Evolutionary conservation across 129 eudicot genomes (phyloP).

Genomic region (Tagetes erecta): DNA sequence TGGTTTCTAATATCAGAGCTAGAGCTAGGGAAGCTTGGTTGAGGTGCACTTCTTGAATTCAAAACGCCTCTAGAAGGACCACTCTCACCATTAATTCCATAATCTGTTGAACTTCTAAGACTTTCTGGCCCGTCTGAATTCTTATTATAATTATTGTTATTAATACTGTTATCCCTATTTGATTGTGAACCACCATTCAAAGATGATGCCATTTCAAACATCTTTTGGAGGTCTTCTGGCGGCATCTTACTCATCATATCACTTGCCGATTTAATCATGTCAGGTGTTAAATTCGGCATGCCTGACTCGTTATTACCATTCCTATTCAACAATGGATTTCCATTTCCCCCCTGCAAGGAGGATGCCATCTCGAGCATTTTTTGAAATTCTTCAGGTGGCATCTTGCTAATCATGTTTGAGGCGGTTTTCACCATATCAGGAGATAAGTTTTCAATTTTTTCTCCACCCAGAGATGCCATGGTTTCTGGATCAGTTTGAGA

Average conservation of each 20-base stretch:
- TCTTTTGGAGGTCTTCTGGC: slow-evolving; percentile 67
- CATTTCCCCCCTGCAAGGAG: slow-evolving; percentile 55
- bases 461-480: slow-evolving; percentile 62
- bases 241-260: slow-evolving; percentile 96
- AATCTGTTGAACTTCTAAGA: slow-evolving; percentile 27
- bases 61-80: slow-evolving; percentile 44
- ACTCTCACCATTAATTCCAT: slow-evolving; percentile 47
- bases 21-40: slow-evolving; percentile 55
- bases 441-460: slow-evolving; percentile 60
- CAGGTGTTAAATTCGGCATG: slow-evolving; percentile 66
- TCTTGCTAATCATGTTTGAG: slow-evolving; percentile 65
- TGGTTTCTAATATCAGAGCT: slow-evolving; percentile 71
- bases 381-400: slow-evolving; percentile 95
- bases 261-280: slow-evolving; percentile 80
- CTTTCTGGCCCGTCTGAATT: slow-evolving; percentile 34
- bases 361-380: slow-evolving; percentile 80
- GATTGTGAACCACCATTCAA: slow-evolving; percentile 45
- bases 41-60: slow-evolving; percentile 49
- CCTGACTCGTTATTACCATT: slow-evolving; percentile 49
- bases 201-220: slow-evolving; percentile 91
- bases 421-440: slow-evolving; percentile 89
- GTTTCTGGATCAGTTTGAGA: slow-evolving; percentile 82
- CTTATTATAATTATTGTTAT: slow-evolving; percentile 3
- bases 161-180: slow-evolving; percentile 31
- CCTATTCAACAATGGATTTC: slow-evolving; percentile 44